Conservation (phyloP, 352 stramenopile genomes). For the Phytopythium helicoides region DNA sequence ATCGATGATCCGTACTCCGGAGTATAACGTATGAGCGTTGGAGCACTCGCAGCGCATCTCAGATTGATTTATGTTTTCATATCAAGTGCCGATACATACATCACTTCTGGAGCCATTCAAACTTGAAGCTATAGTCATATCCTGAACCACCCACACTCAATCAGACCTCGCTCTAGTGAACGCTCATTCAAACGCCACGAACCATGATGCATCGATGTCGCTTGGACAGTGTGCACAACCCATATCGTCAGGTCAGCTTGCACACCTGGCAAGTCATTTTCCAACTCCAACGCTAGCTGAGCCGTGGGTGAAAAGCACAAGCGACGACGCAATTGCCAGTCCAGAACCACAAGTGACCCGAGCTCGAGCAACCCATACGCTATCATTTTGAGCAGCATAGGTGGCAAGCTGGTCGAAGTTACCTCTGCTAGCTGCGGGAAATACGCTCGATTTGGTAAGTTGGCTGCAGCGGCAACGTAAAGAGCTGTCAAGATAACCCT, state of each 20-base stretch:
- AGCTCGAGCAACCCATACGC: conserved; percentile 15
- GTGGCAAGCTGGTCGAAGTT: conserved; percentile 5
- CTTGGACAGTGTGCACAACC: conserved; percentile 19
- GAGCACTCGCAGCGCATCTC: no score
- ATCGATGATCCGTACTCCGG: no score
- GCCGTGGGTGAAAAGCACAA: conserved; percentile 18
- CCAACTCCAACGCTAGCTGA: conserved; percentile 21
- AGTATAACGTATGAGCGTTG: no score
- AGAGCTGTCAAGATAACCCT: no score
- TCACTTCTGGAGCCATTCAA: background rate
- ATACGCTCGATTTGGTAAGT: conserved; percentile 27
- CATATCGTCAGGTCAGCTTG: conserved; percentile 20
- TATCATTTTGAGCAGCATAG: conserved; percentile 6
- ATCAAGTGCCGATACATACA: no score
- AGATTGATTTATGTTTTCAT: no score
- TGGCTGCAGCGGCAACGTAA: background rate
- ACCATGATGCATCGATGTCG: conserved; percentile 17
- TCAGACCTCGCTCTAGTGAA: background rate
- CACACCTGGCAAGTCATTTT: conserved; percentile 16
- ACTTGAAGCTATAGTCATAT: conserved; percentile 1
- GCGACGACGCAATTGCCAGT: conserved; percentile 11
- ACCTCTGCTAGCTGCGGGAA: conserved; percentile 21
- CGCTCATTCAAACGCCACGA: background rate
- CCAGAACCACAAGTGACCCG: conserved; percentile 13
- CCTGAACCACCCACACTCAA: background rate